Conservation (phyloP, 2,329 filamentous ascomycete genomes). For the Phyllosticta capitalensis region DNA sequence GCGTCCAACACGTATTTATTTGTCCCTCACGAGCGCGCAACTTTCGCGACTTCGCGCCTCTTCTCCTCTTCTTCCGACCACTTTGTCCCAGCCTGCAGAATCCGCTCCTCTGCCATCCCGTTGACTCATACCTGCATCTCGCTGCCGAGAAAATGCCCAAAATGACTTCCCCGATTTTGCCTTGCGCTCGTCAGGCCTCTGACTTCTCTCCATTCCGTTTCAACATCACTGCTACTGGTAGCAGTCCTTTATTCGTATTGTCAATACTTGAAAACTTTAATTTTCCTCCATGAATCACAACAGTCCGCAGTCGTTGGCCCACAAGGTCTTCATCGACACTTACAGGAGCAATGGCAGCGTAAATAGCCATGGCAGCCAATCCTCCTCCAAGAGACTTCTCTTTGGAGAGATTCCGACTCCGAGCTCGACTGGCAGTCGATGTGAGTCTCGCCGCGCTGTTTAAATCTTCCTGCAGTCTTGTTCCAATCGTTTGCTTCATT, state of each 20-base stretch:
- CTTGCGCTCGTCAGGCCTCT: neutral
- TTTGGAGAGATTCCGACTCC: slow-evolving; percentile 42
- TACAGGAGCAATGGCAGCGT: slow-evolving; percentile 18
- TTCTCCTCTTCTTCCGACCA: slow-evolving; percentile 15
- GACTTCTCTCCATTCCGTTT: neutral
- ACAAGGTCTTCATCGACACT: slow-evolving; percentile 10
- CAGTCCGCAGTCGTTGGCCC: slow-evolving; percentile 20
- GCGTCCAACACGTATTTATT: slow-evolving; percentile 4
- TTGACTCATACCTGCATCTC: slow-evolving; percentile 36
- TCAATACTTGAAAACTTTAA: neutral
- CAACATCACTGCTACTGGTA: neutral
- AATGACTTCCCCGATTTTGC: neutral
- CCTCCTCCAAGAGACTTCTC: slow-evolving; percentile 30
- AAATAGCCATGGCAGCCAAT: slow-evolving; percentile 24
- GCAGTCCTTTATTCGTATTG: neutral
- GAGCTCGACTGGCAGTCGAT: slow-evolving; percentile 19
- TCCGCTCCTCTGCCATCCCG: slow-evolving; percentile 12
- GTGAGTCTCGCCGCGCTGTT: slow-evolving; percentile 6
- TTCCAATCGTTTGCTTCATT: slow-evolving; percentile 6
- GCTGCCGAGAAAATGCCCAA: slow-evolving; percentile 4
- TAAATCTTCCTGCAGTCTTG: slow-evolving; percentile 3
- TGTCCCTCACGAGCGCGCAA: slow-evolving; percentile 25
- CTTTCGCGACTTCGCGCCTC: slow-evolving; percentile 27
- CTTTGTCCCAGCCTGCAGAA: neutral
- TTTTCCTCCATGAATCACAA: slow-evolving; percentile 7